Evolutionary conservation across 305 asterid species (phyloP).

Genomic region (Andrographis paniculata): DNA sequence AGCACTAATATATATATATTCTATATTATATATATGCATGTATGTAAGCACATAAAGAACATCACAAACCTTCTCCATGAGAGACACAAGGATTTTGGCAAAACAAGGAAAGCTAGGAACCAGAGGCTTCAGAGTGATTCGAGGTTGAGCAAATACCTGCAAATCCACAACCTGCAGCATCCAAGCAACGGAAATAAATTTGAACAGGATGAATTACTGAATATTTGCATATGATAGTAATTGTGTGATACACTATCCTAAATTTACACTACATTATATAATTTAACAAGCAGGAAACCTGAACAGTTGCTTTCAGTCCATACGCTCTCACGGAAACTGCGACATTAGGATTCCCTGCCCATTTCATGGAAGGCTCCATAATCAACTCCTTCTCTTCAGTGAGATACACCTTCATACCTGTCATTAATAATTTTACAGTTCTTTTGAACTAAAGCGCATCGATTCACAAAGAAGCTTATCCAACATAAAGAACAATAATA

Average conservation of each 20-base stretch:
- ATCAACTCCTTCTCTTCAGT: slow-evolving; percentile 80
- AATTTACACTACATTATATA: too few relatives aligned
- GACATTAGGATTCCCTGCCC: slow-evolving; percentile 98
- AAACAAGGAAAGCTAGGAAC: slow-evolving; percentile 99
- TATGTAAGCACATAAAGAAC: too few relatives aligned
- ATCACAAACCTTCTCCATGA: slow-evolving; percentile 16
- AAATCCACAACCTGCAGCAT: slow-evolving; percentile 75
- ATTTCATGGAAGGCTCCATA: slow-evolving; percentile 91
- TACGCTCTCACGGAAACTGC: slow-evolving; percentile 66
- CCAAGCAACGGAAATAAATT: slow-evolving; percentile 6
- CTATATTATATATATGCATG: too few relatives aligned
- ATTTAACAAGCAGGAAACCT: slow-evolving; percentile 56
- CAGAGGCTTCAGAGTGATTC: slow-evolving; percentile 92
- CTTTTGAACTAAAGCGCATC: background rate
- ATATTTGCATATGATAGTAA: slow-evolving; percentile 6
- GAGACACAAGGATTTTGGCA: slow-evolving; percentile 16
- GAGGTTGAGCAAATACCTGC: slow-evolving; percentile 93
- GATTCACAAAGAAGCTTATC: background rate
- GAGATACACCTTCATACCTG: slow-evolving; percentile 40
- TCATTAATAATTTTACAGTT: slow-evolving; percentile 9
- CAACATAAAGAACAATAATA: background rate
- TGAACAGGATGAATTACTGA: background rate
- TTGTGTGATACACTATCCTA: slow-evolving; percentile 8
- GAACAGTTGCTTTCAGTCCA: slow-evolving; percentile 87
- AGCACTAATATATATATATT: too few relatives aligned